Evolutionary conservation across 352 stramenopile species (phyloP).

Genomic region (Aphanomyces astaci): DNA sequence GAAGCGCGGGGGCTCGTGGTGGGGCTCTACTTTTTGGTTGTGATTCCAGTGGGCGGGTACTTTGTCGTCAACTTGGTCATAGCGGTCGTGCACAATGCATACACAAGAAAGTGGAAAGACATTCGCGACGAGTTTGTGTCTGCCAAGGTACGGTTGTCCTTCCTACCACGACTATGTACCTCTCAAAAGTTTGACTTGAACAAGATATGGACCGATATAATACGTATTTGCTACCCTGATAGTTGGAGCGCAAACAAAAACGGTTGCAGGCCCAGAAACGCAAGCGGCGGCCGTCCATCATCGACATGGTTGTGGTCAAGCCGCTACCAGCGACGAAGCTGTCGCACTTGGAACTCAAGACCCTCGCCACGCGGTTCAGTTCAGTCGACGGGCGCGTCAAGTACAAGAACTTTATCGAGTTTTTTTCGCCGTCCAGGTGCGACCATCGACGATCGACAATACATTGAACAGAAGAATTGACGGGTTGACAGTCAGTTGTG

Average conservation of each 20-base stretch:
- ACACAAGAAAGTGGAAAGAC: slow-evolving; percentile 1
- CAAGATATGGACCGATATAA: too few relatives aligned
- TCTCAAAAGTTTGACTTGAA: too few relatives aligned
- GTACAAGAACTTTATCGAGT: slow-evolving; percentile 6
- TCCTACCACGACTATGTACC: neutral
- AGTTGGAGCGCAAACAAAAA: slow-evolving; percentile 15
- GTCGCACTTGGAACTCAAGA: slow-evolving; percentile 9
- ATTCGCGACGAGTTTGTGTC: slow-evolving; percentile 3
- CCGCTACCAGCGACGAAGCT: neutral
- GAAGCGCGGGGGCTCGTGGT: neutral
- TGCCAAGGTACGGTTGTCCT: neutral
- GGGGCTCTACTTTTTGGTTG: slow-evolving; percentile 2
- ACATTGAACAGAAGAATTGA: too few relatives aligned
- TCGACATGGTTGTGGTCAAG: neutral
- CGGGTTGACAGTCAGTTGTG: neutral
- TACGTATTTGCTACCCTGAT: neutral
- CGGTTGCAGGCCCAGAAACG: neutral
- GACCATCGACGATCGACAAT: neutral
- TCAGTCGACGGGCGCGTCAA: neutral
- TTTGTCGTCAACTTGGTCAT: slow-evolving; percentile 21
- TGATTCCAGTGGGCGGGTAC: slow-evolving; percentile 4
- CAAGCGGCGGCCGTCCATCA: neutral
- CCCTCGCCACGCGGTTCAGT: neutral
- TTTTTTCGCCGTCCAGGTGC: slow-evolving; percentile 13
- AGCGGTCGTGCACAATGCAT: slow-evolving; percentile 3